These are phyloP conservation scores for Pseudogymnoascus sp. DNA, from an alignment of 2,329 filamentous ascomycete genomes.

Conservation along the genomic window DNA sequence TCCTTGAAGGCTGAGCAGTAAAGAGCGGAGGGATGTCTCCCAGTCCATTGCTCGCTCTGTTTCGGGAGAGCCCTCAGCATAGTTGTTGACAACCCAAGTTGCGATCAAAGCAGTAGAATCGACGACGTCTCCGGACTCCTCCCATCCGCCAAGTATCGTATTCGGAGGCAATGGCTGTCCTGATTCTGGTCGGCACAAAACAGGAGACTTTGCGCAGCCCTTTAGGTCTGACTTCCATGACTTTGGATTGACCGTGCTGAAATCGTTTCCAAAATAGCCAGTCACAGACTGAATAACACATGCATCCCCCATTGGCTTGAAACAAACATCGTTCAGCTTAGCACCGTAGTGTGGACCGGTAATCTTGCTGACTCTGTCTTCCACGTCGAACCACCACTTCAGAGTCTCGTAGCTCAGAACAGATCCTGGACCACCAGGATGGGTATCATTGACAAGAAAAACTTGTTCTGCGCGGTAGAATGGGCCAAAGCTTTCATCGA, in stretches of 20 bases:
- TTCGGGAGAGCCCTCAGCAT: conserved; percentile 61
- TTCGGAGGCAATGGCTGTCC: conserved; percentile 79
- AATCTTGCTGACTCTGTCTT: conserved; percentile 64
- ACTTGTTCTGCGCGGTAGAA: conserved; percentile 93
- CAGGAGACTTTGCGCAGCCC: conserved; percentile 69
- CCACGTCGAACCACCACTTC: conserved; percentile 88
- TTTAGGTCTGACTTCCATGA: conserved; percentile 66
- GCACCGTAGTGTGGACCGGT: conserved; percentile 61
- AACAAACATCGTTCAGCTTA: conserved; percentile 76
- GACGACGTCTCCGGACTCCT: conserved; percentile 53
- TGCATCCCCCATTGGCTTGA: conserved; percentile 81
- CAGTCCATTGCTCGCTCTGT: conserved; percentile 76
- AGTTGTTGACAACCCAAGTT: conserved; percentile 92
- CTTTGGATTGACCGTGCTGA: conserved; percentile 49
- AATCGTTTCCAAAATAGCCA: conserved; percentile 70
- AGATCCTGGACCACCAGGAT: conserved; percentile 53
- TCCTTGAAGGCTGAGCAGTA: conserved; percentile 66
- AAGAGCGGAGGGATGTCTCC: conserved; percentile 68
- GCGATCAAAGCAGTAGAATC: conserved; percentile 74
- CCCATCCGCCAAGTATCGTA: conserved; percentile 77
- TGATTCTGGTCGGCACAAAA: conserved; percentile 79
- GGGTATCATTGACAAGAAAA: conserved; percentile 85
- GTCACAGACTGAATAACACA: conserved; percentile 93
- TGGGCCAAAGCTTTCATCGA: conserved; percentile 85
- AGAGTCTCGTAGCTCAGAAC: conserved; percentile 85